Evolutionary conservation across 305 asterid genomes (phyloP), one percentile per base, ranked within the genome.

Genomic region (Fraxinus albicans): DNA sequence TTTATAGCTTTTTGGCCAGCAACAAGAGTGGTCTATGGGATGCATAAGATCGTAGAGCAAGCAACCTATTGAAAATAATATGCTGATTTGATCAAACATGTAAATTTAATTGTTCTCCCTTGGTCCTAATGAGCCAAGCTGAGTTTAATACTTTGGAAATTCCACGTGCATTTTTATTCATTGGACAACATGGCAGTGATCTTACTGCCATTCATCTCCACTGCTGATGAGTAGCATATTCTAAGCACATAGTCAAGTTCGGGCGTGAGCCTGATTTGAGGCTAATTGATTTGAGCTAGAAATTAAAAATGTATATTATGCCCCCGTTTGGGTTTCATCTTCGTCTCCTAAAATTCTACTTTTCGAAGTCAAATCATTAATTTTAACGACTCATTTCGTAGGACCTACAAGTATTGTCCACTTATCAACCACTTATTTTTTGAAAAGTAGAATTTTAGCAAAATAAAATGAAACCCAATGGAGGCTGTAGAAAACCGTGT

Each of bases 61-160:
- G 31, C 33, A 27, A 47, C 58, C 74, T 79, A 15, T 77, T 19
- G 7, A 40, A 63, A 80, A 36, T 79, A 83, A 84, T 65, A 84
- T 77, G 70, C 79, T 79, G 82, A 44, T 83, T 83, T 80, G 6
- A 58, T 81, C 33, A 63, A 70, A 73, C 80, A 69, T 74, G 76
- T 17, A 75, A 25, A 65, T 9, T 76, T 29, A 27, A 77, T 21
- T 15, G 19, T 65, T 73, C 27, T 65, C 58, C 58, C 77, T 58
- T 21, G 79, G 4, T 73, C 53, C 78, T 36, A 81, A 58, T 35
- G 65, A 70, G 65, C 69, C 53, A 69, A 80, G 78, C 79, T 19
- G 74, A 60, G 80, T 80, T 33, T 15, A 77, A 81, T 67, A 69
- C 60, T 85, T 69, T 42, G 34, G 76, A 36, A 35, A 31, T 34